Conservation (phyloP, 805 yeast genomes). For the Schizosaccharomyces japonicus region DNA sequence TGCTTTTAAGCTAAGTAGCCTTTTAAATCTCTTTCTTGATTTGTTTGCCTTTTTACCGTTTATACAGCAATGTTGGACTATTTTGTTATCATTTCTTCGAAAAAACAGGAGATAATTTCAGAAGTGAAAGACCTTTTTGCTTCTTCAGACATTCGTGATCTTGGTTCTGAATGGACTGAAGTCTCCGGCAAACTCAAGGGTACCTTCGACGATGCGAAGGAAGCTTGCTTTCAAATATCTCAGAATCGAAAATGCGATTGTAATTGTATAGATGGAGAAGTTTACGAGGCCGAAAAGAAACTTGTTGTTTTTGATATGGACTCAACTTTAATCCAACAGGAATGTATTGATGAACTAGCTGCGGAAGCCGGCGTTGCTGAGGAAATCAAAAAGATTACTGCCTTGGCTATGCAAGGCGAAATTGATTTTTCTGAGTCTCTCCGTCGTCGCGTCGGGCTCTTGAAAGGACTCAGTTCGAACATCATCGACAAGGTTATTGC, state of each 20-base stretch:
- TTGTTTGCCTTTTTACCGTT: too few species aligned
- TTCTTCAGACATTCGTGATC: neutral
- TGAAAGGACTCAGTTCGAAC: slow-evolving; percentile 56
- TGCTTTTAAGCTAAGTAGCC: too few species aligned
- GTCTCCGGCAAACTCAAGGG: neutral
- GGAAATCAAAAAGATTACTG: slow-evolving; percentile 70
- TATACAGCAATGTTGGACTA: too few species aligned
- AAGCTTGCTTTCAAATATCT: neutral
- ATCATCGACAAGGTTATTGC: slow-evolving; percentile 60
- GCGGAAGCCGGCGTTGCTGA: slow-evolving; percentile 77
- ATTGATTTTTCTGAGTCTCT: slow-evolving; percentile 71
- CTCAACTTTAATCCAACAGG: slow-evolving; percentile 84
- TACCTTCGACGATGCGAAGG: neutral
- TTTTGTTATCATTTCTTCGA: too few species aligned
- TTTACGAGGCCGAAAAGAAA: slow-evolving; percentile 11
- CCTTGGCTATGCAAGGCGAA: slow-evolving; percentile 91
- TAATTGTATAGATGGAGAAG: neutral
- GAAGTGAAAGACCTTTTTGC: too few species aligned
- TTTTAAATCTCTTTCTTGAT: too few species aligned
- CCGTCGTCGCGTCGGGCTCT: slow-evolving; percentile 45
- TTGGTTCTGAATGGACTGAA: neutral
- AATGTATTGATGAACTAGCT: slow-evolving; percentile 88
- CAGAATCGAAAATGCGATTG: neutral
- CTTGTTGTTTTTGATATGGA: slow-evolving; percentile 92
- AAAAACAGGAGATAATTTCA: too few species aligned